Base-by-base conservation (phyloP, 2,329 filamentous ascomycete genomes). In the Trichoderma sp. region DNA sequence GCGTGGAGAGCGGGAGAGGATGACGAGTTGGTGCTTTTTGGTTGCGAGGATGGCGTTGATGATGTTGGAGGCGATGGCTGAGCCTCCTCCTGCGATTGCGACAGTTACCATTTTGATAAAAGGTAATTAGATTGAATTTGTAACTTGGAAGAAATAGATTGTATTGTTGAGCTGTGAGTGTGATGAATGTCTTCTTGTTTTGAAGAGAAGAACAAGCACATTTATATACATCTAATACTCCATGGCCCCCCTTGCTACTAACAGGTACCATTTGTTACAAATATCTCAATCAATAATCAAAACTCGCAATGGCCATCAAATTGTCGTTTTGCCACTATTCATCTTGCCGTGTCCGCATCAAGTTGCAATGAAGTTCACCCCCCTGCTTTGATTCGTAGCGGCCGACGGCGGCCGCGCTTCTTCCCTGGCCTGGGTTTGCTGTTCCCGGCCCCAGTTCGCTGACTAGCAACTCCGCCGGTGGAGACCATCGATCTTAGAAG, bases 91-190 rank as follows among this genome's bases (percentile, higher is more conserved):
- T 1, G 70, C 64, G 20, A 71, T 32, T 13, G 70, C 70, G 20
- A 68, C 70, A 1, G 70, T 71, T 15, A 71, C 70, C 64, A 71
- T 71, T 67, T 61, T 71, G 64, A 43, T 23, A 23, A 26, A 39
- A 30, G 65, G 3, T 28, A 17, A 2, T 59, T 20, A 9, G 12
- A 12, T n/a, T 57, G 3, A 23, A 23, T 23, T 23, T 23, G 23
- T 23, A 20, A 3, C 7, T 32, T 11, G 17, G 6, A 28, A 15
- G 17, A 34, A 34, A 12, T 9, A 3, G 13, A 17, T 23, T 59
- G 4, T 26, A 30, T n/a, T 47, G 50, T 34, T 32, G n/a, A 23
- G 6, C 17, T 47, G 12, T 23, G 55, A 20, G 17, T 17, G 26
- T 58, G 23, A 66, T 32, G 53, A 32, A 17, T 32, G 8, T 59